Percentiles rank a stretch among this genome's conserved stretches.
phyloP scores from a whole-genome alignment of 129 eudicot genomes.

The carrot (Daucus carota) region DH1_v3.0 NC_030386.2:12231501-12232000 shows the following conservation, averaged over 20 bases:
- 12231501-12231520: background rate
- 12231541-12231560: slow-evolving; percentile 64
- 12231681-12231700: slow-evolving; percentile 87
- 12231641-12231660: slow-evolving; percentile 69
- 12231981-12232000: slow-evolving; percentile 63
- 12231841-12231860: slow-evolving; percentile 9
- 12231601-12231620: slow-evolving; percentile 73
- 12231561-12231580: slow-evolving; percentile 56
- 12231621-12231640: slow-evolving; percentile 90
- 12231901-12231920: slow-evolving; percentile 77
- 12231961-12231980: slow-evolving; percentile 68
- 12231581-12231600: slow-evolving; percentile 85
- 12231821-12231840: background rate
- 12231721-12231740: background rate
- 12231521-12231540: slow-evolving; percentile 85
- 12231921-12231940: slow-evolving; percentile 71
- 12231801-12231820: slow-evolving; percentile 3
- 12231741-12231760: background rate
- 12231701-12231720: slow-evolving; percentile 1
- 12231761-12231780: background rate
- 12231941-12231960: slow-evolving; percentile 63
- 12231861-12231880: slow-evolving; percentile 63
- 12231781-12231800: background rate
- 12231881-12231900: slow-evolving; percentile 88
- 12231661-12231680: slow-evolving; percentile 78